Evolutionary conservation across 1,284 basidiomycete genomes (phyloP).

Genomic region (Malassezia restricta): DNA sequence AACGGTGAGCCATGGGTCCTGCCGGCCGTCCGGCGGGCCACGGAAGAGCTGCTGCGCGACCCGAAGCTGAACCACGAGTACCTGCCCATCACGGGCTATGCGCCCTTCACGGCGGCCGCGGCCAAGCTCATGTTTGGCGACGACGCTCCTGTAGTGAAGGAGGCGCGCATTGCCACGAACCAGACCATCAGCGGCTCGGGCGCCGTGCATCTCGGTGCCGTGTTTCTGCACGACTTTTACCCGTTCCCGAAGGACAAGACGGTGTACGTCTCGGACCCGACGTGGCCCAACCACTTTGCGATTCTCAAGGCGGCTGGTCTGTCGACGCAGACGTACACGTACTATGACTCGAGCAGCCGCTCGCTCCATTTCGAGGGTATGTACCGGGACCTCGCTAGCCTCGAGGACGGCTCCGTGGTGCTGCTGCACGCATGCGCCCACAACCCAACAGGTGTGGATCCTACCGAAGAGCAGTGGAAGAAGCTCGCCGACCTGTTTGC

Average conservation of each 20-base stretch:
- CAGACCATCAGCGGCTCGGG: slow-evolving; percentile 84
- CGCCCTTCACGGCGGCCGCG: slow-evolving; percentile 66
- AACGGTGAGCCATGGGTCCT: slow-evolving; percentile 92
- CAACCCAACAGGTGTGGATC: slow-evolving; percentile 87
- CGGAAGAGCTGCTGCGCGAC: slow-evolving; percentile 59
- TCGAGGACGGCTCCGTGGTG: slow-evolving; percentile 67
- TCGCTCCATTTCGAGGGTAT: slow-evolving; percentile 72
- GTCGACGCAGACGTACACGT: slow-evolving; percentile 67
- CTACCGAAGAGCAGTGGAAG: slow-evolving; percentile 77
- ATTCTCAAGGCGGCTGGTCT: slow-evolving; percentile 77
- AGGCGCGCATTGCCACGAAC: slow-evolving; percentile 49
- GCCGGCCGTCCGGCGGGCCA: slow-evolving; percentile 63
- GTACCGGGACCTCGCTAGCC: slow-evolving; percentile 51
- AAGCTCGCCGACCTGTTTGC: slow-evolving; percentile 64
- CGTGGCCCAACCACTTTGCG: slow-evolving; percentile 87
- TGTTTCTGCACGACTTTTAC: slow-evolving; percentile 80
- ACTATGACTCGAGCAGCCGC: slow-evolving; percentile 80
- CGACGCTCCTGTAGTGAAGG: slow-evolving; percentile 60
- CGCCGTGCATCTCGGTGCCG: slow-evolving; percentile 78
- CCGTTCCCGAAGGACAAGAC: slow-evolving; percentile 46
- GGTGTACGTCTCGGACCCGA: slow-evolving; percentile 75
- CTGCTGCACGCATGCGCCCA: slow-evolving; percentile 87
- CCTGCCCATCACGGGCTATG: slow-evolving; percentile 75
- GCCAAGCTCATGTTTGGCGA: slow-evolving; percentile 68
- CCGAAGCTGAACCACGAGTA: slow-evolving; percentile 81